Conservation (phyloP, 176 grass and related monocot species). For the Chloris gayana region DNA sequence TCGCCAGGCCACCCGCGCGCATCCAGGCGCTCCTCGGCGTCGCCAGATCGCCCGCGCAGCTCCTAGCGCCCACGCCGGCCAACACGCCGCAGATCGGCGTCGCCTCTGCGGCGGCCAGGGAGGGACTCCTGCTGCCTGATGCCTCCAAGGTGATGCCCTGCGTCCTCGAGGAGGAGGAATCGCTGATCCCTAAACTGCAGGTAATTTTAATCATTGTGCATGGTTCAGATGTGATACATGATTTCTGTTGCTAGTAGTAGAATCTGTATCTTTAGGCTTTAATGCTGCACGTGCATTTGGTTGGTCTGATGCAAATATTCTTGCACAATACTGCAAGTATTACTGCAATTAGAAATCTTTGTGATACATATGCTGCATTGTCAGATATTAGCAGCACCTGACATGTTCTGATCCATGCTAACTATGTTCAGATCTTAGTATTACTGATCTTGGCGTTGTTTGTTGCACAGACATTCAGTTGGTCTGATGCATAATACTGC, state of each 20-base stretch:
- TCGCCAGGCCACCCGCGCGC: conserved; percentile 23
- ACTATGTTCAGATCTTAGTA: too few species aligned
- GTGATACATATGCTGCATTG: background rate
- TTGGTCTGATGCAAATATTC: background rate
- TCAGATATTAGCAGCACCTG: background rate
- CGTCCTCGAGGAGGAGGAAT: conserved; percentile 47
- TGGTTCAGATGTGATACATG: background rate
- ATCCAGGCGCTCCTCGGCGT: conserved; percentile 57
- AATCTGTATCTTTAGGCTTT: background rate
- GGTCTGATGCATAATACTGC: too few species aligned
- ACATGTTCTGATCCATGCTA: background rate
- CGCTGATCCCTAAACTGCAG: conserved; percentile 51
- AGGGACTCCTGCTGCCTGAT: background rate
- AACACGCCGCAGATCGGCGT: conserved; percentile 65
- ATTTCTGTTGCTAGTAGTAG: background rate
- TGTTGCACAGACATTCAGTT: background rate
- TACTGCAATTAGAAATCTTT: too few species aligned
- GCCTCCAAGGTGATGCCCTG: conserved; percentile 5
- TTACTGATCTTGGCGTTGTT: background rate
- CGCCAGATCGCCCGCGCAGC: conserved; percentile 54
- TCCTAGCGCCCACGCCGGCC: conserved; percentile 72
- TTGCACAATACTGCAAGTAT: too few species aligned
- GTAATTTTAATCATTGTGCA: conserved; percentile 19
- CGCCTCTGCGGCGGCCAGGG: background rate
- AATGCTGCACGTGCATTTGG: background rate